These are phyloP conservation scores for Trichoderma brevicompactum DNA, from an alignment of 2,329 filamentous ascomycete species.

Conservation along the genomic window DNA sequence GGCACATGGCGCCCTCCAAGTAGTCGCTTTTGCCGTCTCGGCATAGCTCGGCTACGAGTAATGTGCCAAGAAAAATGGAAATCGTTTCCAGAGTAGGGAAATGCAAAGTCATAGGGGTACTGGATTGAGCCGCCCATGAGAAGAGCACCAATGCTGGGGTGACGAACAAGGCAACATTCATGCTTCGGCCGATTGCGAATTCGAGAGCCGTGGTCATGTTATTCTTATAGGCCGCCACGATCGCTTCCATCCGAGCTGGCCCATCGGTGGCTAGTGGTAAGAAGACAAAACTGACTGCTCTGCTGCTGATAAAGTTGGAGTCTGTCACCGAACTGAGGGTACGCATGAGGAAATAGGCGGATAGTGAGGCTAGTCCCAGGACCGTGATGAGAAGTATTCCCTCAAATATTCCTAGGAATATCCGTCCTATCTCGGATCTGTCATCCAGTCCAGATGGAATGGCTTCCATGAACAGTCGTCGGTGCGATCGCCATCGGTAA, in stretches of 20 bases:
- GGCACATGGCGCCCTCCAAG: conserved; percentile 23
- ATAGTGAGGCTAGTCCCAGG: conserved; percentile 5
- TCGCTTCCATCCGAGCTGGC: conserved; percentile 17
- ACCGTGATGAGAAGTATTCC: conserved; percentile 8
- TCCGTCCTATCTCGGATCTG: not conserved
- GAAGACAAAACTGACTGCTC: conserved; percentile 19
- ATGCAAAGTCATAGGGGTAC: conserved; percentile 14
- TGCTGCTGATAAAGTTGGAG: conserved; percentile 5
- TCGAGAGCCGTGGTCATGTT: conserved; percentile 16
- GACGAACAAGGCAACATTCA: conserved; percentile 23
- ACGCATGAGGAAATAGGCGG: conserved; percentile 20
- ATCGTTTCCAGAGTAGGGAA: conserved; percentile 23
- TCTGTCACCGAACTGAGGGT: conserved; percentile 17
- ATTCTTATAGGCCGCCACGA: conserved; percentile 20
- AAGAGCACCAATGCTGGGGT: conserved; percentile 25
- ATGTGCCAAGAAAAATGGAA: conserved; percentile 21
- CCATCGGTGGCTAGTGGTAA: conserved; percentile 19
- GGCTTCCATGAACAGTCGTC: conserved; percentile 11
- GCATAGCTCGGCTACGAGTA: conserved; percentile 24
- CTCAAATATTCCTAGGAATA: not conserved
- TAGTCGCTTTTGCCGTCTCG: conserved; percentile 27
- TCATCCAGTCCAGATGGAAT: not conserved
- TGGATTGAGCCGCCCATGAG: conserved; percentile 21
- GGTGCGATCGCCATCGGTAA: conserved; percentile 22
- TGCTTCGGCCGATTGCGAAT: conserved; percentile 27